phyloP scores from a whole-genome alignment of 345 rosid genomes.

The Sisymbrium irio region DNA sequence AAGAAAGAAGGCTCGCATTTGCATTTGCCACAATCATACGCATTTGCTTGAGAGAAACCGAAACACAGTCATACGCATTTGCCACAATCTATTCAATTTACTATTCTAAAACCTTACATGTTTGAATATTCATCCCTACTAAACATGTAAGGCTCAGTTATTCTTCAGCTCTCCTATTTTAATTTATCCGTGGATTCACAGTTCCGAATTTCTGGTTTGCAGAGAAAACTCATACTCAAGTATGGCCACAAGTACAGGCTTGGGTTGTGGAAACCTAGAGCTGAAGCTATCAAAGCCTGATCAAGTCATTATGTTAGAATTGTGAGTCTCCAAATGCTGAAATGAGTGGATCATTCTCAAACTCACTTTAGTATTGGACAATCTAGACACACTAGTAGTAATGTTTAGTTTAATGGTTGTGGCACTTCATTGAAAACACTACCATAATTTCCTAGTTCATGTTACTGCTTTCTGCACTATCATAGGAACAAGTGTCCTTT shows the following conservation, averaged over 20 bases:
- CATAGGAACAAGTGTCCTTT: not conserved
- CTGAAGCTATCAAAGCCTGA: constrained; percentile 43
- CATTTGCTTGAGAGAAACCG: too few relatives aligned
- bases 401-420: not conserved
- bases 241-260: constrained; percentile 67
- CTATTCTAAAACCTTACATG: too few relatives aligned
- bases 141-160: too few relatives aligned
- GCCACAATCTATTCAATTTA: too few relatives aligned
- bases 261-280: constrained; percentile 76
- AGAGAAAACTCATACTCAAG: constrained; percentile 80
- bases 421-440: not conserved
- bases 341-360: not conserved
- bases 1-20: not conserved
- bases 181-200: not conserved
- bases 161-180: not conserved
- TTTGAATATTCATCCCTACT: too few relatives aligned
- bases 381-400: not conserved
- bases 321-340: constrained; percentile 27
- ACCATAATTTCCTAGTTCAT: not conserved
- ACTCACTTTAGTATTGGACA: not conserved
- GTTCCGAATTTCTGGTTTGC: constrained; percentile 23
- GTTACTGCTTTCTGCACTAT: not conserved
- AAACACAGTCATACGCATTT: too few relatives aligned
- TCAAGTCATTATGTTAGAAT: not conserved
- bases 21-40: too few relatives aligned